Percentiles rank a stretch among this genome's conserved stretches.
Evolutionary conservation across 2,329 filamentous ascomycete genomes (phyloP).

Genomic region (Aureobasidium sp.): DNA sequence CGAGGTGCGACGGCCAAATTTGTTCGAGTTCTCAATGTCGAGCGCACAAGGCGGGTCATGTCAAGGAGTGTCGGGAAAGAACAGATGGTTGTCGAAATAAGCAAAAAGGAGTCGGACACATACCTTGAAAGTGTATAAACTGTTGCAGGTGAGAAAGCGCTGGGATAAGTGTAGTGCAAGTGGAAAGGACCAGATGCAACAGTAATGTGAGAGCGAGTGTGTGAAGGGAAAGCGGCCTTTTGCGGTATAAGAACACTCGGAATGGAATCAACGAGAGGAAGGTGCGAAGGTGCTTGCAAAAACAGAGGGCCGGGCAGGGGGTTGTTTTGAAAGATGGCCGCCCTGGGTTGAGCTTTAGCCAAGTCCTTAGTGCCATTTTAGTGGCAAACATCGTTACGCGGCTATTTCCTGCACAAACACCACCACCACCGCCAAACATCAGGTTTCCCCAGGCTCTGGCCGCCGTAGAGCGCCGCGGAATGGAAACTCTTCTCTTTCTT

Average conservation of each 20-base stretch:
- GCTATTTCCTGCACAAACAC: conserved; percentile 15
- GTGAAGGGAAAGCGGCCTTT: conserved; percentile 13
- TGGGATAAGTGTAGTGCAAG: conserved; percentile 14
- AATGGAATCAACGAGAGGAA: conserved; percentile 10
- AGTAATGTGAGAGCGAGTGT: conserved; percentile 14
- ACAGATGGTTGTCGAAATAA: not conserved
- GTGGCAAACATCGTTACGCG: conserved; percentile 15
- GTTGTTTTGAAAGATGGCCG: conserved; percentile 8
- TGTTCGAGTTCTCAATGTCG: not conserved
- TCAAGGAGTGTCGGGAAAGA: not conserved
- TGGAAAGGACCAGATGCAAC: conserved; percentile 14
- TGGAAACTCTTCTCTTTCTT: conserved; percentile 6
- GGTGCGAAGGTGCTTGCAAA: conserved; percentile 12
- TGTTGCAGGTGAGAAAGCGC: conserved; percentile 15
- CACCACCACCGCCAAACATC: conserved; percentile 5
- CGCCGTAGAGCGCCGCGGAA: conserved; percentile 5
- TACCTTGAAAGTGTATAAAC: conserved; percentile 16
- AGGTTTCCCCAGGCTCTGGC: conserved; percentile 4
- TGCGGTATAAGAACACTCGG: conserved; percentile 1
- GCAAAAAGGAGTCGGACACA: not conserved
- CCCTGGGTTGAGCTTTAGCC: conserved; percentile 11
- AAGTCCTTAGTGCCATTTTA: conserved; percentile 12
- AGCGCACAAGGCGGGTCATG: not conserved
- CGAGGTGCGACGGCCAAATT: not conserved
- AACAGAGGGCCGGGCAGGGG: conserved; percentile 8